Conservation (phyloP, 2,329 filamentous ascomycete genomes). For the Xylaria multiplex region DNA sequence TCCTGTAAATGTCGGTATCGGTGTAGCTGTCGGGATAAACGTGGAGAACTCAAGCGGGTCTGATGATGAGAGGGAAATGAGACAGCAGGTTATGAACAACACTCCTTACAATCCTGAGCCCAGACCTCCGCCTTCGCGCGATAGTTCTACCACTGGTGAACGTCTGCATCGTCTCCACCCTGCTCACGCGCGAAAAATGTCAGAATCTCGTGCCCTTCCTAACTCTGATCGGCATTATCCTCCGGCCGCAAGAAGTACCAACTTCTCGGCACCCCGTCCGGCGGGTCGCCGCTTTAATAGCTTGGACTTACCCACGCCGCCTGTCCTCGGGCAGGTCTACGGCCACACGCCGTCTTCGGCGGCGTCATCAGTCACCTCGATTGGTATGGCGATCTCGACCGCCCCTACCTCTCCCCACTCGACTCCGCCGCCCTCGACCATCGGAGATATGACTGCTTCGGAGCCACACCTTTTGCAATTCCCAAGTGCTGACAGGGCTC, state of each 20-base stretch:
- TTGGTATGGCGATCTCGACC: conserved; percentile 43
- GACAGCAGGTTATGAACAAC: conserved; percentile 33
- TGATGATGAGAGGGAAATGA: conserved; percentile 42
- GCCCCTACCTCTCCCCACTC: conserved; percentile 38
- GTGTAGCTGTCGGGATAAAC: conserved; percentile 34
- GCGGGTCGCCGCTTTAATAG: conserved; percentile 34
- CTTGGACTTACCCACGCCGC: conserved; percentile 29
- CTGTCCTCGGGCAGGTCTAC: conserved; percentile 30
- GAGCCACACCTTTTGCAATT: conserved; percentile 14
- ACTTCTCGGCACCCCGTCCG: conserved; percentile 45
- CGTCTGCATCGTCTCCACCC: conserved; percentile 41
- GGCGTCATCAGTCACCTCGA: conserved; percentile 44
- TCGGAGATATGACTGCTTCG: conserved; percentile 21
- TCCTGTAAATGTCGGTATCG: conserved; percentile 28
- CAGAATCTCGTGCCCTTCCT: conserved; percentile 34
- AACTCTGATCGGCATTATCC: conserved; percentile 43
- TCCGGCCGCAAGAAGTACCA: conserved; percentile 42
- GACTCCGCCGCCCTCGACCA: conserved; percentile 32
- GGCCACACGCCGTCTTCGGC: conserved; percentile 40
- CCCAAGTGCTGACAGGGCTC: neutral
- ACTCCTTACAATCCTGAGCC: conserved; percentile 31
- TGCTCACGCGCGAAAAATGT: conserved; percentile 36
- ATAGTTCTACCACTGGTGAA: conserved; percentile 38
- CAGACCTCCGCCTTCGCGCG: conserved; percentile 35
- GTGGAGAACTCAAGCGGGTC: conserved; percentile 38